Evolutionary conservation across 768 basidiomycete species (phyloP), one percentile per base, ranked within the genome.

Genomic region (Mycena alexandri): DNA sequence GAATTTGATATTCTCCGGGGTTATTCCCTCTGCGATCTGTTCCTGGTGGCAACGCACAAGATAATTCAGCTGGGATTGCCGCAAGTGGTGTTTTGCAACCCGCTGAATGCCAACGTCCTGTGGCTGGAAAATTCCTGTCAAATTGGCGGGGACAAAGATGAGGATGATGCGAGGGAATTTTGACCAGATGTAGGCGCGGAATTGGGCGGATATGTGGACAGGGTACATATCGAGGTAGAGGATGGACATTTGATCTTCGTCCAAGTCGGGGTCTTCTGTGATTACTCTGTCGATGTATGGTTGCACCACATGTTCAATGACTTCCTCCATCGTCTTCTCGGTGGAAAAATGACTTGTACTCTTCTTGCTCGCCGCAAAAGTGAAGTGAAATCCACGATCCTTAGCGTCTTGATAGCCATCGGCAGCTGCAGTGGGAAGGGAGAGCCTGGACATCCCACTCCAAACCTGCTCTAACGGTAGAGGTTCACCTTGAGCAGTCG

Each of bases 81-180:
- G 65, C 41, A 75, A 33, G 29, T 54, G 21, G 52, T 72, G 68
- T 61, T 74, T 75, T 24, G 72, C 59, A 13, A 72, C 54, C 14
- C 74, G 61, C 25, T 75, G 69, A n/a, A 73, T 58, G 5, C 74
- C 75, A 16, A 73, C 71, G 60, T 74, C 74, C 21, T 66, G 66
- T 17, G 75, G 75, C 36, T 75, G 75, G 16, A 71, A 69, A 2
- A 73, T 17, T 25, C 73, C 73, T 0, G 73, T 69, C 29, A 68
- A 74, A 33, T 73, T 71, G 1, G 53, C 71, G 19, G 73, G 73
- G 24, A 74, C 67, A 53, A 47, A 74, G n/a, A 44, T 41, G 1
- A 65, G 57, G 22, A 73, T 48, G 46, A 71, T 71, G 58, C 63
- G 57, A 0, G 69, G 70, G 16, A 54, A 54, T 9, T 54, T 21